phyloP scores from a whole-genome alignment of 2,329 filamentous ascomycete genomes.

The Fusarium lateritium region DNA sequence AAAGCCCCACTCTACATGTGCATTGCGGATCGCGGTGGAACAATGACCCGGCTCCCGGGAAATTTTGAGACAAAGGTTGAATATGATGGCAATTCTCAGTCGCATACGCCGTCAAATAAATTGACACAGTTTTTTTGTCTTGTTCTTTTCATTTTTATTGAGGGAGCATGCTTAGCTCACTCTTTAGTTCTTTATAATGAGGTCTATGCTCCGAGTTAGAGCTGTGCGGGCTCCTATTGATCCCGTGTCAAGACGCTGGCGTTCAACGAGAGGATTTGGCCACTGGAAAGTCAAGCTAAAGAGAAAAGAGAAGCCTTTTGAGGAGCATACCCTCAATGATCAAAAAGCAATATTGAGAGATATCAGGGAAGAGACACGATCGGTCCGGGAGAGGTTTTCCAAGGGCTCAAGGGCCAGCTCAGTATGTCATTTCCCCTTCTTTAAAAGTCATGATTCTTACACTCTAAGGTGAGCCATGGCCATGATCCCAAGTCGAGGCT shows the following conservation, averaged over 20 bases:
- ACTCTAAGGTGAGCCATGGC: slow-evolving; percentile 50
- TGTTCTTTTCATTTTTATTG: background rate
- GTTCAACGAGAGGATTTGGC: slow-evolving; percentile 47
- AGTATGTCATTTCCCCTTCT: too few relatives aligned
- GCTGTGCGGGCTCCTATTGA: slow-evolving; percentile 44
- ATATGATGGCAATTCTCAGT: slow-evolving; percentile 35
- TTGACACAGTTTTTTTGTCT: slow-evolving; percentile 11
- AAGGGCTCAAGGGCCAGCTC: too few relatives aligned
- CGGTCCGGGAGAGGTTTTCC: too few relatives aligned
- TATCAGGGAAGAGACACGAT: too few relatives aligned
- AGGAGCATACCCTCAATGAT: too few relatives aligned
- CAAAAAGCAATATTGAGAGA: too few relatives aligned
- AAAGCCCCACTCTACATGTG: slow-evolving; percentile 36
- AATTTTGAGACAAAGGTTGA: slow-evolving; percentile 36
- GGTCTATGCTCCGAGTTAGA: slow-evolving; percentile 47
- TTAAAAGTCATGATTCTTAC: background rate
- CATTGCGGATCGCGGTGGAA: slow-evolving; percentile 33
- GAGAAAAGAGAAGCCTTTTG: too few relatives aligned
- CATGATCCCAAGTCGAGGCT: slow-evolving; percentile 55
- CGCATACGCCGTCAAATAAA: slow-evolving; percentile 8
- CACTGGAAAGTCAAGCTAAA: background rate
- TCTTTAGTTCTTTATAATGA: slow-evolving; percentile 49
- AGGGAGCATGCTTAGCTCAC: slow-evolving; percentile 38
- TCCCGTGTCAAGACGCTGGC: slow-evolving; percentile 37
- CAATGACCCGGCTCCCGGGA: slow-evolving; percentile 43